phyloP scores from a whole-genome alignment of 202 grass and related monocot species.

The Zizania palustris region DNA sequence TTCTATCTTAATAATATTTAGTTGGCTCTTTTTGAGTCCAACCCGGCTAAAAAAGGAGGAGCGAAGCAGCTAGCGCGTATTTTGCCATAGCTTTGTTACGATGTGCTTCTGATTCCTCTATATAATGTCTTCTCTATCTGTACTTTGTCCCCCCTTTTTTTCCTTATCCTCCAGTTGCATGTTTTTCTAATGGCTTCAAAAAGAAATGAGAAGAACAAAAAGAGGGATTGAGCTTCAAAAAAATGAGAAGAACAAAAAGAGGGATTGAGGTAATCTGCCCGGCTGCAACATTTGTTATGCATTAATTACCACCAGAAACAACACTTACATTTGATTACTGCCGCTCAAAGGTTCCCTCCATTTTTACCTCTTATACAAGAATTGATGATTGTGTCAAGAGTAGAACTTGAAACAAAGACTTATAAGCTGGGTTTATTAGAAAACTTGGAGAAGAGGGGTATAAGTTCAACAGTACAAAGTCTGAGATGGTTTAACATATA shows the following conservation, averaged over 20 bases:
- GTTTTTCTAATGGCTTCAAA: no score
- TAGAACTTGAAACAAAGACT: conserved; percentile 21
- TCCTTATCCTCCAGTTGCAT: no score
- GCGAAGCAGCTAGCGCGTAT: no score
- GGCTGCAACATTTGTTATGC: not conserved
- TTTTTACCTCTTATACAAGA: conserved; percentile 5
- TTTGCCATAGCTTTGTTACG: no score
- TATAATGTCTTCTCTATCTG: no score
- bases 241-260: not conserved
- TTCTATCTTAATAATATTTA: no score
- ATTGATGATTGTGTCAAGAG: not conserved
- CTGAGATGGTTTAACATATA: conserved; percentile 28
- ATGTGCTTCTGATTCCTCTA: no score
- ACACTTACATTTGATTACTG: conserved; percentile 3
- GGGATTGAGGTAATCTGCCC: not conserved
- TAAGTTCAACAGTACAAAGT: conserved; percentile 13
- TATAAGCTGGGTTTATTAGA: conserved; percentile 13
- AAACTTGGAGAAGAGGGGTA: conserved; percentile 19
- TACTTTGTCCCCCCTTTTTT: no score
- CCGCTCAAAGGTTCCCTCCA: not conserved
- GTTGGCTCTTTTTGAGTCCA: no score
- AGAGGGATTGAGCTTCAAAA: no score
- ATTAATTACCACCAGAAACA: not conserved
- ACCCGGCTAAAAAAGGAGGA: no score
- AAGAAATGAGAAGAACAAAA: no score